Conservation (phyloP, 805 yeast species). For the Isabelozyma rhagii region DNA sequence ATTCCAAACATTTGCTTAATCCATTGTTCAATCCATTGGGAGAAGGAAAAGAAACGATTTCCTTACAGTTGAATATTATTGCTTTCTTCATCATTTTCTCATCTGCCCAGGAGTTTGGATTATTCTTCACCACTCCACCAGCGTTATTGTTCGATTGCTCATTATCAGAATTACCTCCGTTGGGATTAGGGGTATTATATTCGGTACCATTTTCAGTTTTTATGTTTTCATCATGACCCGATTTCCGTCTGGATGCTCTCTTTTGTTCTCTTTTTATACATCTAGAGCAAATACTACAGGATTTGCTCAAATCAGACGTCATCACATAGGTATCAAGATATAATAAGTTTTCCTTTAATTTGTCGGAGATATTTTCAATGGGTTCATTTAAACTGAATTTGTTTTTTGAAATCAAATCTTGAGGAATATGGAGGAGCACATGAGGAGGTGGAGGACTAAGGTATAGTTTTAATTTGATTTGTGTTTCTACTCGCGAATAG, state of each 20-base stretch:
- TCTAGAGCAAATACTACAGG: constrained; percentile 78
- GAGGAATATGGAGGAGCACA: constrained; percentile 71
- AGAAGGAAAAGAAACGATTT: constrained; percentile 70
- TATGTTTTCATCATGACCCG: constrained; percentile 27
- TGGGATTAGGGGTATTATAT: background rate
- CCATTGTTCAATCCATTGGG: constrained; percentile 42
- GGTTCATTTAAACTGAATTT: constrained; percentile 64
- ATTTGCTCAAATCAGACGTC: constrained; percentile 44
- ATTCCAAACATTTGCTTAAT: constrained; percentile 39
- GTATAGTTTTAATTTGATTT: constrained; percentile 70
- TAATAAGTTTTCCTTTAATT: constrained; percentile 50
- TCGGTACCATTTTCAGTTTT: constrained; percentile 6
- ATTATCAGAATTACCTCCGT: background rate
- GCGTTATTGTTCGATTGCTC: constrained; percentile 7
- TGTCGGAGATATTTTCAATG: constrained; percentile 40
- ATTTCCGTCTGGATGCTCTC: constrained; percentile 88
- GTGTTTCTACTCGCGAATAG: constrained; percentile 92
- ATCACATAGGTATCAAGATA: constrained; percentile 80
- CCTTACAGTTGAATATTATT: constrained; percentile 87
- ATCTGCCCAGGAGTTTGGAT: constrained; percentile 73
- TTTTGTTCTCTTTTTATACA: constrained; percentile 92
- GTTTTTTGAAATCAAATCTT: constrained; percentile 84
- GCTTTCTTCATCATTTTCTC: constrained; percentile 75
- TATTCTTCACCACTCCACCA: constrained; percentile 39
- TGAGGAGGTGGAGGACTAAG: constrained; percentile 78